A percentile compares a stretch with the other conserved stretches of the same genome.
Conservation (phyloP, 441 rosid species). For the Corymbia citriodora region DNA sequence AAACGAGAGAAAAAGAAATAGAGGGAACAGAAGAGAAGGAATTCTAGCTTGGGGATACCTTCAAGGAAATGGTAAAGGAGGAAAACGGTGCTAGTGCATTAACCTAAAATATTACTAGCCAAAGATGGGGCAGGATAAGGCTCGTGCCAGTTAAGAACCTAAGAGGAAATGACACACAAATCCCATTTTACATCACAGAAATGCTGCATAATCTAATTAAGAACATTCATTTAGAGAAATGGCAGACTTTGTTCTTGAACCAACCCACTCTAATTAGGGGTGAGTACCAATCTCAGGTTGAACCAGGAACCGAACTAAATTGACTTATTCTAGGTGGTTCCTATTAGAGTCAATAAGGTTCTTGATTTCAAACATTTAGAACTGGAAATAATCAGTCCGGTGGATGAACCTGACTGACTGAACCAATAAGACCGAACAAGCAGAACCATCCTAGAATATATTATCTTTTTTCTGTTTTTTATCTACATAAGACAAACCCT, state of each 20-base stretch:
- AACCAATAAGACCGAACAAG: background rate
- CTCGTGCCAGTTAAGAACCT: no score
- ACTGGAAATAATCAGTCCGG: background rate
- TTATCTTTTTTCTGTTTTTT: background rate
- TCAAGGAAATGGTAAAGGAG: no score
- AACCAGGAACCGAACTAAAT: background rate
- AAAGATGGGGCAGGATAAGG: no score
- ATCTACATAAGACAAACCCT: background rate
- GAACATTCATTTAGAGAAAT: background rate
- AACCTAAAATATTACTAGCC: no score
- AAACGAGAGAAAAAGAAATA: no score
- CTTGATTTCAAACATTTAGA: background rate
- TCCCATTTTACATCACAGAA: background rate
- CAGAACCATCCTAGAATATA: background rate
- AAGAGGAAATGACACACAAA: background rate
- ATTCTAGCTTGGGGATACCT: no score
- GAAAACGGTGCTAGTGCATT: no score
- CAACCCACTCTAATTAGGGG: background rate
- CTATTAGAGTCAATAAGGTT: background rate
- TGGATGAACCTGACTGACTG: background rate
- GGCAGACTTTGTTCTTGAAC: background rate
- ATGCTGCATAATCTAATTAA: background rate
- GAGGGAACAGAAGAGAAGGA: no score
- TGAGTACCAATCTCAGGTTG: no score
- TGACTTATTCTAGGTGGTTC: background rate